phyloP scores from a whole-genome alignment of 2,329 filamentous ascomycete species.

The Calonectria hongkongensis region DNA sequence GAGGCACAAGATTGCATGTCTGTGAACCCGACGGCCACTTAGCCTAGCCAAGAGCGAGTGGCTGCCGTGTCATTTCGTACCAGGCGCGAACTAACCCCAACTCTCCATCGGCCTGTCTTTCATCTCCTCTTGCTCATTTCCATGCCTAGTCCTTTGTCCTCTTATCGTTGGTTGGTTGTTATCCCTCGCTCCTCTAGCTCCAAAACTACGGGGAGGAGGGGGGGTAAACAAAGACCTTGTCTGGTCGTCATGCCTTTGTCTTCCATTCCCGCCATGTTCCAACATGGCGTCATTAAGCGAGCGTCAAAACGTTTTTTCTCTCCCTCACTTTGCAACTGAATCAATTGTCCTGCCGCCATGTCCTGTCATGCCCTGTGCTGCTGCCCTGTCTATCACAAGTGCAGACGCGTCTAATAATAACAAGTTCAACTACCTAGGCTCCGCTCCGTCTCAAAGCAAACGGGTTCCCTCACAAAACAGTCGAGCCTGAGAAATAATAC shows the following conservation, averaged over 20 bases:
- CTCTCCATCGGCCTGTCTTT: not conserved
- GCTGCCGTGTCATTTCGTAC: conserved; percentile 21
- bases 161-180: not conserved
- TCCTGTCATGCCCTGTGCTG: conserved; percentile 23
- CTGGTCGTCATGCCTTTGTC: conserved; percentile 7
- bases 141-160: conserved; percentile 12
- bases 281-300: conserved; percentile 6
- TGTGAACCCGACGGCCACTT: conserved; percentile 23
- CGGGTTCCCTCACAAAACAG: conserved; percentile 5
- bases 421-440: conserved; percentile 36
- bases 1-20: conserved; percentile 30
- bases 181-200: conserved; percentile 12
- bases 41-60: conserved; percentile 14
- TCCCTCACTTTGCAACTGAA: conserved; percentile 32
- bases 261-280: conserved; percentile 5
- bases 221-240: not conserved
- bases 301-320: not conserved
- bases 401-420: conserved; percentile 34
- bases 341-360: conserved; percentile 31
- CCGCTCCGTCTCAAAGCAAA: conserved; percentile 30
- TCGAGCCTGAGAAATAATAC: not conserved
- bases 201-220: not conserved
- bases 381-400: conserved; percentile 32
- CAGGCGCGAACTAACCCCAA: not conserved
- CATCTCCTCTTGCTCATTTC: conserved; percentile 3